Percentiles rank a stretch among this genome's conserved stretches.
Evolutionary conservation across 306 rosid species (phyloP).

Genomic region (Cucumis sativus): DNA sequence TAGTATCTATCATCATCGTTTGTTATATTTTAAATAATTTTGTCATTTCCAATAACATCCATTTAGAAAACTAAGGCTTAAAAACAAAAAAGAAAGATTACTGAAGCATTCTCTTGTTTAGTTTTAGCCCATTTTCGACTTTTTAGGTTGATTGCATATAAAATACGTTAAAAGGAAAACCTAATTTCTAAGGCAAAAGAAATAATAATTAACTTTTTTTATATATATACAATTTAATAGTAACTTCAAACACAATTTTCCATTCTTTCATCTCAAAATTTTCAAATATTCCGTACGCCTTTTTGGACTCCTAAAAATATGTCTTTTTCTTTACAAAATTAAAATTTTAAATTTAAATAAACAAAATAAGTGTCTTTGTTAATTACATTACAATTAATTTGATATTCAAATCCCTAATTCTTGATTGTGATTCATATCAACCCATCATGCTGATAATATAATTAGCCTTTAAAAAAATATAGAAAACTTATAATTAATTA

Average conservation of each 20-base stretch:
- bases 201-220: not conserved
- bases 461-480: not conserved
- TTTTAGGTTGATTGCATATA: not conserved
- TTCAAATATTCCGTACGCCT: not conserved
- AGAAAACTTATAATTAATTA: too few relatives aligned
- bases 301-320: not conserved
- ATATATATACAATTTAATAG: not conserved
- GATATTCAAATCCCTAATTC: not conserved
- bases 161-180: conserved; percentile 5
- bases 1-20: too few relatives aligned
- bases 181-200: not conserved
- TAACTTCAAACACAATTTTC: conserved; percentile 10
- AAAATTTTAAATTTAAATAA: not conserved
- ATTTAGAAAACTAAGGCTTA: too few relatives aligned
- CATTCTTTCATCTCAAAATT: not conserved
- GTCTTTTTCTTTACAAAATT: not conserved
- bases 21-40: too few relatives aligned
- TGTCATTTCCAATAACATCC: too few relatives aligned
- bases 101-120: not conserved
- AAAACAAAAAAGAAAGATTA: not conserved
- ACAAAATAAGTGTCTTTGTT: not conserved
- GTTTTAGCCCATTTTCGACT: not conserved
- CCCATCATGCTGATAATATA: not conserved
- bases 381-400: not conserved
- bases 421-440: not conserved